Conservation (phyloP, 2,329 filamentous ascomycete species). For the Calonectria pauciramosa region DNA sequence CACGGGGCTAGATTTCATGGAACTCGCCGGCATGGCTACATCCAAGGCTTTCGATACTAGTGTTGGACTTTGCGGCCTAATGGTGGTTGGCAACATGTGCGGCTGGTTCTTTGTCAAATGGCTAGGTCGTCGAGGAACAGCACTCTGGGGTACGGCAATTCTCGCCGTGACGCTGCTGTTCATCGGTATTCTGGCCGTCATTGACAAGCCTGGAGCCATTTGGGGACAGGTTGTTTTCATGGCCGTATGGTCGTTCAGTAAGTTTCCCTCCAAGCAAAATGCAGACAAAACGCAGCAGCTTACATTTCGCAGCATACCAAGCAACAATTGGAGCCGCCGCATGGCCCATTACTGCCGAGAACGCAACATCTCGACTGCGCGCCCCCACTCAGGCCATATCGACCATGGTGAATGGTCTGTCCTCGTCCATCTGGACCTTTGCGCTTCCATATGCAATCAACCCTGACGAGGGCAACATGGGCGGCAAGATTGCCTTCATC, state of each 20-base stretch:
- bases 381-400: conserved; percentile 17
- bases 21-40: conserved; percentile 10
- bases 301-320: conserved; percentile 15
- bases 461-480: conserved; percentile 47
- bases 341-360: conserved; percentile 18
- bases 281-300: background rate
- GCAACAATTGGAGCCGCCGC: conserved; percentile 16
- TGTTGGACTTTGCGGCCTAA: conserved; percentile 12
- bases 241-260: conserved; percentile 21
- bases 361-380: conserved; percentile 14
- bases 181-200: conserved; percentile 17
- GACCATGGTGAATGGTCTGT: conserved; percentile 16
- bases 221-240: conserved; percentile 17
- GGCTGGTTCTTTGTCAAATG: conserved; percentile 27
- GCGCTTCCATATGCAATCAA: conserved; percentile 41
- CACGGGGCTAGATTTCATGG: background rate
- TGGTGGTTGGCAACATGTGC: conserved; percentile 23
- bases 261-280: background rate
- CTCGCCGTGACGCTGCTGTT: conserved; percentile 1
- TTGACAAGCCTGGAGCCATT: background rate
- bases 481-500: conserved; percentile 54
- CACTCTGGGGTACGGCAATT: conserved; percentile 5
- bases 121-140: conserved; percentile 19
- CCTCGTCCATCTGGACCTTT: conserved; percentile 31
- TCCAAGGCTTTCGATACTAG: conserved; percentile 11